Base-by-base conservation (phyloP, 768 basidiomycete species). In the Termitomyces sp. region DNA sequence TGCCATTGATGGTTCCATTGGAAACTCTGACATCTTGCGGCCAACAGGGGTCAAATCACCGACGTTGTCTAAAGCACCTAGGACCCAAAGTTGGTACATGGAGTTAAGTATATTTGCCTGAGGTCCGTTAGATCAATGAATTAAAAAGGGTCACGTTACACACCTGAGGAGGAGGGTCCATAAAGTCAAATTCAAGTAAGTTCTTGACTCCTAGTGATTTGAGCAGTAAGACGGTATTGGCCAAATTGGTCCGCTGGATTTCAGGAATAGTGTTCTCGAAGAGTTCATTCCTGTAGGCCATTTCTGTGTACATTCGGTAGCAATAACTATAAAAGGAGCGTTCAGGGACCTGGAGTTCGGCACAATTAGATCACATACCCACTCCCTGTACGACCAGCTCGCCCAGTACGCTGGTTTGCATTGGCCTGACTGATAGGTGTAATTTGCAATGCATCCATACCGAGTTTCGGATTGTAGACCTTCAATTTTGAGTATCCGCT, bases 151-250 rank as follows among this genome's bases (percentile, higher is more conserved):
- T 10, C 22, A 25, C 16, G 18, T 15, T 36, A 60, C 69, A 52
- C 62, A 88, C 91, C 80, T 96, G 94, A n/a, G 97, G 97, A 20
- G 97, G 97, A n/a, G 97, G 97, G 68, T 99, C 97, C 97, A 99
- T 98, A 67, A 99, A 99, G 71, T 98, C 96, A 65, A 98, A 99
- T 71, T 99, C 96, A 20, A 99, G 80, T 39, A 98, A 72, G 67
- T 98, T 94, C 76, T 97, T 97, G 39, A 99, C 97, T 10, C 97
- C 96, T 5, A 99, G 78, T 3, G 95, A 95, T 68, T 98, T 99
- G 55, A 99, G 78, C 35, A 98, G 72, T 20, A 98, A 72, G 0
- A 98, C 97, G 0, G 96, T 99, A 64, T 99, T 98, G 18, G 97
- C 95, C 53, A 99, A 71, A 71, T 99, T 98, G 10, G 97, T 99